These are phyloP conservation scores for Zymoseptoria pseudotritici DNA, from an alignment of 2,329 filamentous ascomycete genomes.

Conservation along the genomic window DNA sequence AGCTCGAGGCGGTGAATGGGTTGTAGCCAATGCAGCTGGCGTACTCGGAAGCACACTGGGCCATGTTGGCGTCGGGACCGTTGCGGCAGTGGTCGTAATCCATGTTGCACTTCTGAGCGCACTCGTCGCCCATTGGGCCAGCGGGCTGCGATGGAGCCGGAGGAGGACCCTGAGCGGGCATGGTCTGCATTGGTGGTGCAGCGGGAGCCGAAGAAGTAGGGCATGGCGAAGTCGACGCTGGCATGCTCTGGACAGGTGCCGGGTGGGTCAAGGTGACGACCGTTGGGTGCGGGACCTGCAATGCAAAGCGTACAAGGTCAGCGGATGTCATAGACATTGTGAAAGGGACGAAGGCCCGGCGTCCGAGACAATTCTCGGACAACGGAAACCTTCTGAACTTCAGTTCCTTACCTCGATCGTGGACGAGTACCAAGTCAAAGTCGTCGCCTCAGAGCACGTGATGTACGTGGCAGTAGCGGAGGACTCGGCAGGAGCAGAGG, in stretches of 20 bases:
- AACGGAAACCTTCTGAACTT: too few species aligned
- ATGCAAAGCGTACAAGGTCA: too few species aligned
- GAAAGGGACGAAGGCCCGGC: too few species aligned
- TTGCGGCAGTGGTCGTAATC: constrained; percentile 1
- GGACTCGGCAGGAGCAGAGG: not conserved
- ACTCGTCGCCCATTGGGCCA: not conserved
- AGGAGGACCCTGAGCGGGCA: not conserved
- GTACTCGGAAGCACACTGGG: constrained; percentile 9
- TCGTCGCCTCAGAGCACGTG: not conserved
- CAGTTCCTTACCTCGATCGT: not conserved
- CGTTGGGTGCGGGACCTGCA: not conserved
- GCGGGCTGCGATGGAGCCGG: not conserved
- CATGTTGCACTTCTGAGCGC: not conserved
- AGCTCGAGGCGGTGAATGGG: constrained; percentile 1
- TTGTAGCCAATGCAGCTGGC: constrained; percentile 12
- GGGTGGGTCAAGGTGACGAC: not conserved
- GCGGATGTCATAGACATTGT: too few species aligned
- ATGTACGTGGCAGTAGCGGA: not conserved
- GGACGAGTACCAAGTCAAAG: not conserved
- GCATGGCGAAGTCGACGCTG: not conserved
- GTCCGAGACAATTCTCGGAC: too few species aligned
- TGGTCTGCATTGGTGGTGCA: too few species aligned
- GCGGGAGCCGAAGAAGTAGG: not conserved
- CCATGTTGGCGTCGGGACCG: constrained; percentile 5
- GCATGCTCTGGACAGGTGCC: not conserved